A percentile compares a stretch with the other conserved stretches of the same genome.
Evolutionary conservation across 2,329 filamentous ascomycete species (phyloP).

Genomic region (Phialocephala sp.): DNA sequence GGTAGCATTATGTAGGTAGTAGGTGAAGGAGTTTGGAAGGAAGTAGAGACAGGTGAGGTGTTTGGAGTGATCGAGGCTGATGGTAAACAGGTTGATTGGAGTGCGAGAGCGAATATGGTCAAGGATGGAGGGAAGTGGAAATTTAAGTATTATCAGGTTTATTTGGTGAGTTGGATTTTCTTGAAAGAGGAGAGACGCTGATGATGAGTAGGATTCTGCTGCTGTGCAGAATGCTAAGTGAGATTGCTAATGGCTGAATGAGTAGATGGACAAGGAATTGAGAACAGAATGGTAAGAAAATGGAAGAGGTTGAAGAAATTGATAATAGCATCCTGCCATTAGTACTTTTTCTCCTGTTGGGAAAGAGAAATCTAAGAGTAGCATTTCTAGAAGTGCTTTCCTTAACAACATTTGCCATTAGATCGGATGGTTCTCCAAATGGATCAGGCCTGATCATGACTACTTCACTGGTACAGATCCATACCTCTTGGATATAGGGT

Average conservation of each 20-base stretch:
- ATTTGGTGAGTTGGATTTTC: slow-evolving; percentile 31
- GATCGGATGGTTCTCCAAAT: neutral
- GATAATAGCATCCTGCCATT: neutral
- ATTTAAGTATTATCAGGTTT: slow-evolving; percentile 41
- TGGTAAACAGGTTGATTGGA: slow-evolving; percentile 38
- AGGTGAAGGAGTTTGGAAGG: neutral
- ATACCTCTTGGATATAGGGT: neutral
- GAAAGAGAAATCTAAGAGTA: neutral
- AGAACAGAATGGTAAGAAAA: neutral
- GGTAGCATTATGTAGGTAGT: neutral
- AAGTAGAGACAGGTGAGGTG: neutral
- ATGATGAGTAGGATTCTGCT: slow-evolving; percentile 29
- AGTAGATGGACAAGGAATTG: too few species aligned
- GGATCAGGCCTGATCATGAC: neutral
- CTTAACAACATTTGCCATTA: neutral
- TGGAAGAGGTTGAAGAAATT: neutral
- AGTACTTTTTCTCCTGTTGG: neutral
- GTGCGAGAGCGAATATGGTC: slow-evolving; percentile 36
- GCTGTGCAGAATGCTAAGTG: slow-evolving; percentile 35
- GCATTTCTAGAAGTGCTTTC: neutral
- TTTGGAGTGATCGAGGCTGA: neutral
- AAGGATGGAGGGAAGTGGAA: slow-evolving; percentile 38
- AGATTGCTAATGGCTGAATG: neutral
- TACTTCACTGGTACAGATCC: neutral
- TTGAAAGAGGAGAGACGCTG: neutral